These are phyloP conservation scores for Aspergillus sclerotioniger DNA, from an alignment of 495 filamentous ascomycete species.

Conservation along the genomic window DNA sequence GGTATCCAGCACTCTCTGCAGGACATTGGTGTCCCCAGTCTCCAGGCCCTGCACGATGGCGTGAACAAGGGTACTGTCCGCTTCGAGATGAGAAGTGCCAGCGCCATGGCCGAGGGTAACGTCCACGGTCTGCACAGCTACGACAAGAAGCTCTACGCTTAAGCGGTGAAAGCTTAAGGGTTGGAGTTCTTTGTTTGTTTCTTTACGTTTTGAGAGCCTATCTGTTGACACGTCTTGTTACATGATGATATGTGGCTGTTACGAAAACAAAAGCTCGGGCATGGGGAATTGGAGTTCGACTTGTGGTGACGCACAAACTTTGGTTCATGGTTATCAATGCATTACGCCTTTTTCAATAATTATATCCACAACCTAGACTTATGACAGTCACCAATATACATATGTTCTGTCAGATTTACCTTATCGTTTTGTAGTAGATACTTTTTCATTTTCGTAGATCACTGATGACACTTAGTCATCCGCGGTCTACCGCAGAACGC, in stretches of 20 bases:
- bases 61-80: slow-evolving; percentile 76
- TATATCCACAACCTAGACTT: not conserved
- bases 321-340: slow-evolving; percentile 12
- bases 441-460: no score
- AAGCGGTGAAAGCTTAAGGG: slow-evolving; percentile 28
- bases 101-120: slow-evolving; percentile 91
- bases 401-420: not conserved
- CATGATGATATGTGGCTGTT: slow-evolving; percentile 32
- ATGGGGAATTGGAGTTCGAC: slow-evolving; percentile 34
- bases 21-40: slow-evolving; percentile 83
- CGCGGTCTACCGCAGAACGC: no score
- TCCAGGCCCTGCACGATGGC: slow-evolving; percentile 70
- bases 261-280: slow-evolving; percentile 38
- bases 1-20: slow-evolving; percentile 97
- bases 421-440: not conserved
- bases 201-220: slow-evolving; percentile 16
- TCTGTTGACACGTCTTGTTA: slow-evolving; percentile 27
- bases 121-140: slow-evolving; percentile 96
- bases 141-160: slow-evolving; percentile 99
- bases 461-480: no score
- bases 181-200: slow-evolving; percentile 11
- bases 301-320: slow-evolving; percentile 13
- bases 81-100: slow-evolving; percentile 91
- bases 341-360: slow-evolving; percentile 1
- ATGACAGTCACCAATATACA: not conserved